Evolutionary conservation across 805 yeast genomes (phyloP).

Genomic region (Hanseniaspora mollemarum): DNA sequence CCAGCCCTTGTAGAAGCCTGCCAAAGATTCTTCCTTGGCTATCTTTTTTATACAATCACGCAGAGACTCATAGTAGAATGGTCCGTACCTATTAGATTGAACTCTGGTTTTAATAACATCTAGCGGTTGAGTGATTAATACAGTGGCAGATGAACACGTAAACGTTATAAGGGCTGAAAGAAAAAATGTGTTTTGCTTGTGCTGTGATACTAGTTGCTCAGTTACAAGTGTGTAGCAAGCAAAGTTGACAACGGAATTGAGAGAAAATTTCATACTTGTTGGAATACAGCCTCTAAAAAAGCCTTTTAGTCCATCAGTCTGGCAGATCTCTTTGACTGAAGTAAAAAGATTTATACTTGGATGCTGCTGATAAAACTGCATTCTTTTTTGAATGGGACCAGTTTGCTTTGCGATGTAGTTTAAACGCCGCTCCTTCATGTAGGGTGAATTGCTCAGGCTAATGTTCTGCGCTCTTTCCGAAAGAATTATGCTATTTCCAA

Average conservation of each 20-base stretch:
- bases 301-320: conserved; percentile 14
- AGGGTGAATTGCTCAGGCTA: conserved; percentile 5
- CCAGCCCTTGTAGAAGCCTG: conserved; percentile 48
- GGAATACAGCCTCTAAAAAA: conserved; percentile 17
- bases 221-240: conserved; percentile 12
- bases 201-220: background rate
- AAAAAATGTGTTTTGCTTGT: background rate
- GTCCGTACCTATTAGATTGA: conserved; percentile 17
- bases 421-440: conserved; percentile 2
- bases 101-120: conserved; percentile 16
- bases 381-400: background rate
- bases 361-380: conserved; percentile 6
- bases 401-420: conserved; percentile 1
- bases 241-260: conserved; percentile 14
- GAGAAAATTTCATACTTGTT: conserved; percentile 9
- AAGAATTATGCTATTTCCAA: conserved; percentile 13
- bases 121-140: conserved; percentile 15
- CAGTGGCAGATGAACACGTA: conserved; percentile 10
- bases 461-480: conserved; percentile 9
- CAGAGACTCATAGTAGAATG: conserved; percentile 42
- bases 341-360: conserved; percentile 14
- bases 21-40: conserved; percentile 36
- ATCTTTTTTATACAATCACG: conserved; percentile 44
- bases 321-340: conserved; percentile 14
- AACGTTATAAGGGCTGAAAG: conserved; percentile 8